A percentile compares a stretch with the other conserved stretches of the same genome.
Evolutionary conservation across 225 moss, liverwort and hornwort species (phyloP).

Genomic region (Sphagnum tenellum): DNA sequence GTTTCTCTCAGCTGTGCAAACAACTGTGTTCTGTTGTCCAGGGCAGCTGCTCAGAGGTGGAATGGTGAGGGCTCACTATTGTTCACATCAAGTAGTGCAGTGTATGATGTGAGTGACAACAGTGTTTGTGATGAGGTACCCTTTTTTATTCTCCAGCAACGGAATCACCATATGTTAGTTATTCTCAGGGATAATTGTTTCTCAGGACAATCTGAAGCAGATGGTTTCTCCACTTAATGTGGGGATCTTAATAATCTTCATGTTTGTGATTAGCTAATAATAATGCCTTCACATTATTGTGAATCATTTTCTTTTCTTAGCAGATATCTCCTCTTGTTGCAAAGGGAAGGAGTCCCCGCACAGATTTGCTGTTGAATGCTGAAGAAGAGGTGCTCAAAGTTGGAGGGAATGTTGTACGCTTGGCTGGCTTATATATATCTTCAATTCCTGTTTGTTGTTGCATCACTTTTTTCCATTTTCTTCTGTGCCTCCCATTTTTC

Average conservation of each 20-base stretch:
- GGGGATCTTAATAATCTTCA: too few relatives aligned
- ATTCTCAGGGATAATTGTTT: too few relatives aligned
- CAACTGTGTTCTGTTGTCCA: slow-evolving; percentile 17
- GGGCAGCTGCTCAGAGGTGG: slow-evolving; percentile 85
- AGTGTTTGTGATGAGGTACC: slow-evolving; percentile 69
- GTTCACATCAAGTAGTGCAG: slow-evolving; percentile 73
- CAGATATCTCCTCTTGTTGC: slow-evolving; percentile 30
- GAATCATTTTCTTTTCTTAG: slow-evolving; percentile 1
- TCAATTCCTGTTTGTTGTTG: neutral
- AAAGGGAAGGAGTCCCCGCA: slow-evolving; percentile 56
- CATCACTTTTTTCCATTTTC: neutral
- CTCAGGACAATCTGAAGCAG: too few relatives aligned
- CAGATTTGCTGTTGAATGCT: slow-evolving; percentile 59
- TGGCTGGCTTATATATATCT: slow-evolving; percentile 99
- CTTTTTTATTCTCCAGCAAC: neutral
- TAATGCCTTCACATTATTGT: neutral
- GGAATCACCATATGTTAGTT: too few relatives aligned
- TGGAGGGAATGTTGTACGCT: slow-evolving; percentile 73
- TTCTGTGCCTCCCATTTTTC: neutral
- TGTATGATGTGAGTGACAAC: slow-evolving; percentile 70
- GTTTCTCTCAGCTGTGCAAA: too few relatives aligned
- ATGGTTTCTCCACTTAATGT: too few relatives aligned
- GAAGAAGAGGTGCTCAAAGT: slow-evolving; percentile 85
- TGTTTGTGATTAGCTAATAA: too few relatives aligned
- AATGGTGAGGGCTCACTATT: slow-evolving; percentile 78